Evolutionary conservation across 495 filamentous ascomycete genomes (phyloP).

Genomic region (Xylaria curta): DNA sequence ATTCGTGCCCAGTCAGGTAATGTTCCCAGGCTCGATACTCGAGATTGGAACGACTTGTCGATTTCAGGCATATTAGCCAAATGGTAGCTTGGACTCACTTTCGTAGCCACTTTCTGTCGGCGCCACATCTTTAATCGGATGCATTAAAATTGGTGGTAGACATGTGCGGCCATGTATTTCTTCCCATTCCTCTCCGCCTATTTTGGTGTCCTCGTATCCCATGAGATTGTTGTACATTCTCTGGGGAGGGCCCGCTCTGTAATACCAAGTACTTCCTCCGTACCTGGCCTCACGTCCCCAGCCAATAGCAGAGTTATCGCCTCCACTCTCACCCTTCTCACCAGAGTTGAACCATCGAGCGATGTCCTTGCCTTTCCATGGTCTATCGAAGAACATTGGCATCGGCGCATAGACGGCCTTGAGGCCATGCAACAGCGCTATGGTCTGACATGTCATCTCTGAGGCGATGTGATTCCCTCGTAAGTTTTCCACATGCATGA

Average conservation of each 20-base stretch:
- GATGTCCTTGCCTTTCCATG: conserved; percentile 62
- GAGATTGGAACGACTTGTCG: not conserved
- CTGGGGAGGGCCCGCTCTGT: conserved; percentile 56
- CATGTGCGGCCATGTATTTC: conserved; percentile 56
- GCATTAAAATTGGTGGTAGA: conserved; percentile 62
- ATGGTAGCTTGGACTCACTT: conserved; percentile 41
- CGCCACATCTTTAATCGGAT: conserved; percentile 60
- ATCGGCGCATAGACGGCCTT: conserved; percentile 74
- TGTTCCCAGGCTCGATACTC: not conserved
- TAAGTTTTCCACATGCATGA: conserved; percentile 68
- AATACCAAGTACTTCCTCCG: conserved; percentile 66
- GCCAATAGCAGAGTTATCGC: conserved; percentile 56
- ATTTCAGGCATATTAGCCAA: conserved; percentile 17
- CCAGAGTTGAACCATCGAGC: conserved; percentile 69
- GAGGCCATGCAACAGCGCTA: conserved; percentile 71
- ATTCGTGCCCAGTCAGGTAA: not conserved
- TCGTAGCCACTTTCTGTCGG: conserved; percentile 49
- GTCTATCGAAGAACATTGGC: conserved; percentile 71
- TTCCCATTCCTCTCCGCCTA: conserved; percentile 62
- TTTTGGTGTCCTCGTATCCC: conserved; percentile 59
- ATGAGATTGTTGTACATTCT: conserved; percentile 69
- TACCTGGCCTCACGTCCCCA: conserved; percentile 62
- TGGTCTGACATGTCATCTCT: conserved; percentile 73
- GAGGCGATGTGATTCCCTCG: conserved; percentile 68
- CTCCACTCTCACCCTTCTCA: conserved; percentile 53